Evolutionary conservation across 805 yeast species (phyloP), one percentile per base, ranked within the genome.

Genomic region (Yarrowia yakushimensis): DNA sequence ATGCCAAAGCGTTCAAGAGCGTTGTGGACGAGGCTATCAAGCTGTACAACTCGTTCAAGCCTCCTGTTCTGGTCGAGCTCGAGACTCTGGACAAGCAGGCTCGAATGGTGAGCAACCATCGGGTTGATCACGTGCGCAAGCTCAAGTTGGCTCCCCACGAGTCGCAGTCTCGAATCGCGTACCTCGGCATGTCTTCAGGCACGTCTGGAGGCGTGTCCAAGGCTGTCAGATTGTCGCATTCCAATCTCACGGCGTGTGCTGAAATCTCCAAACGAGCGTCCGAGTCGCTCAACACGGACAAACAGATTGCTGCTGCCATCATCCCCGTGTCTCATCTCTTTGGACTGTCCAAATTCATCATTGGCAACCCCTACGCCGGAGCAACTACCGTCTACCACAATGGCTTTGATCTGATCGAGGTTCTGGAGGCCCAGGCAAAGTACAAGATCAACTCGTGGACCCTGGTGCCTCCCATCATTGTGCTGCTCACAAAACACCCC

Each of bases 141-240:
- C 27, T 55, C 39, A 28, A 39, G 37, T 48, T 55, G 28, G 37
- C 36, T 2, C 61, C 61, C 22, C 28, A 41, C 27, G 61, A 55
- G 48, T 28, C 61, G 4, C 34, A 30, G 6, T 28, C 34, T 2
- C 36, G 61, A 39, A 41, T 59, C 13, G 74, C 73, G 1, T 70
- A 71, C 63, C 68, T 68, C 66, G 68, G 73, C 65, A 70, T 72
- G 63, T 72, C 74, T 2, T 67, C 71, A 2, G 75, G 75, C 6
- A 74, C 78, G 12, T 68, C 75, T 13, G 93, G 94, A 60, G 80
- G 83, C 37, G 46, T 55, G 10, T 91, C 94, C 65, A 88, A 88
- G 76, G 94, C 94, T 67, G 96, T 86, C 28, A 82, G 84, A 27
- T 76, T 86, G 64, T 79, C 83, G 34, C 93, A 88, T 67, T 71